phyloP scores from a whole-genome alignment of 257 asterid genomes.

The Fraxinus anomala region DNA sequence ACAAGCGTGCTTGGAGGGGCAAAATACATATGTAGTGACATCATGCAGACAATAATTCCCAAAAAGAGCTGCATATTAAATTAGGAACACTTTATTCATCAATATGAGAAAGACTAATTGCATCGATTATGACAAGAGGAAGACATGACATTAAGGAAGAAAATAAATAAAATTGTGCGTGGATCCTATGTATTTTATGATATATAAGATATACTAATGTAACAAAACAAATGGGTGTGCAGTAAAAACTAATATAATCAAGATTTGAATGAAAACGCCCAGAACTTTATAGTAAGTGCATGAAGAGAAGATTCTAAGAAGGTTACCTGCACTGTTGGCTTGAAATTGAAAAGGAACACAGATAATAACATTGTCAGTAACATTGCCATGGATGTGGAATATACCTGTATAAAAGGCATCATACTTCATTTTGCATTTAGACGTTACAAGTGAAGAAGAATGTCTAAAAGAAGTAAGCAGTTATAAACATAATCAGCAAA shows the following conservation, averaged over 20 bases:
- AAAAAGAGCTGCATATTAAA: slow-evolving; percentile 70
- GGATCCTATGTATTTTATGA: too few relatives aligned
- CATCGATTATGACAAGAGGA: too few relatives aligned
- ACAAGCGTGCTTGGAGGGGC: slow-evolving; percentile 84
- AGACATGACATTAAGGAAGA: too few relatives aligned
- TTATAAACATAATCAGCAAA: not conserved
- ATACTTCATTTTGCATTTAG: not conserved
- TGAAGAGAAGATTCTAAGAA: not conserved
- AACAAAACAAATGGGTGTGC: too few relatives aligned
- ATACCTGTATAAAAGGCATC: slow-evolving; percentile 53
- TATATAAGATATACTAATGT: too few relatives aligned
- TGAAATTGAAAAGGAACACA: slow-evolving; percentile 79
- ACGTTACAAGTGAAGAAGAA: not conserved
- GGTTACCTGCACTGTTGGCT: slow-evolving; percentile 84
- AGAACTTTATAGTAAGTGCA: not conserved
- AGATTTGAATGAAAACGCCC: not conserved
- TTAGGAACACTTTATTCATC: slow-evolving; percentile 1
- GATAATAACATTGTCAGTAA: slow-evolving; percentile 82
- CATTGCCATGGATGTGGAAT: slow-evolving; percentile 98
- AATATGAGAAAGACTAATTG: not conserved
- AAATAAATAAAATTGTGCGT: too few relatives aligned
- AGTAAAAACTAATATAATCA: not conserved
- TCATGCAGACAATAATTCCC: slow-evolving; percentile 86
- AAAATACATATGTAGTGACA: slow-evolving; percentile 97
- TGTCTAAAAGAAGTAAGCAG: not conserved